Conservation (phyloP, 2,329 filamentous ascomycete species). For the Herpotrichia juniperi region DNA sequence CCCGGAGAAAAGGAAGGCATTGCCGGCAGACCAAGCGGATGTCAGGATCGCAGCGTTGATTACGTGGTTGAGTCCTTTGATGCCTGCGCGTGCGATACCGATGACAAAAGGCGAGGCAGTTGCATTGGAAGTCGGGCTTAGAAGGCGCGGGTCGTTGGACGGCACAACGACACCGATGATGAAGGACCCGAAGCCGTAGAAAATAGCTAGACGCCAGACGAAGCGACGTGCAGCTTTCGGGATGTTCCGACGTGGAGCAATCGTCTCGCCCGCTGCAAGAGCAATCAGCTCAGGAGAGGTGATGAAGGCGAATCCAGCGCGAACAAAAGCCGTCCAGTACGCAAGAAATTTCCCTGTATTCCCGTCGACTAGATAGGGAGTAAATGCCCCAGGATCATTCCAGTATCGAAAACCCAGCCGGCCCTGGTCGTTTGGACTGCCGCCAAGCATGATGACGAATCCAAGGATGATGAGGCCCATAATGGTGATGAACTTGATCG, state of each 20-base stretch:
- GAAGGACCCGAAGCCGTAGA: slow-evolving; percentile 60
- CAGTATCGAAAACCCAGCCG: slow-evolving; percentile 69
- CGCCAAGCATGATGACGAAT: slow-evolving; percentile 44
- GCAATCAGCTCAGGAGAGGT: slow-evolving; percentile 44
- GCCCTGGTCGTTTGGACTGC: slow-evolving; percentile 41
- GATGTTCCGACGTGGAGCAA: slow-evolving; percentile 49
- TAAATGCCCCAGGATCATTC: slow-evolving; percentile 66
- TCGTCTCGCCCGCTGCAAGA: slow-evolving; percentile 40
- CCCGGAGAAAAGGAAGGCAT: slow-evolving; percentile 66
- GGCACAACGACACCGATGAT: slow-evolving; percentile 67
- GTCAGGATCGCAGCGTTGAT: slow-evolving; percentile 80
- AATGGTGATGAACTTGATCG: slow-evolving; percentile 53
- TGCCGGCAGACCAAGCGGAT: slow-evolving; percentile 73
- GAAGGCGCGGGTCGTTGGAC: slow-evolving; percentile 57
- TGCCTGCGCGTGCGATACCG: slow-evolving; percentile 70
- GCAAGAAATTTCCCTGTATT: slow-evolving; percentile 67
- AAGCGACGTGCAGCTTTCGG: slow-evolving; percentile 60
- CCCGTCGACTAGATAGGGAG: slow-evolving; percentile 57
- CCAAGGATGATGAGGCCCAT: slow-evolving; percentile 44
- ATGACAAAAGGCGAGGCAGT: slow-evolving; percentile 61
- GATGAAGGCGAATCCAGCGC: slow-evolving; percentile 55
- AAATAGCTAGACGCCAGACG: slow-evolving; percentile 61
- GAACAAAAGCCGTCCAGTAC: slow-evolving; percentile 61
- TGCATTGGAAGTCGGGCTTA: slow-evolving; percentile 38
- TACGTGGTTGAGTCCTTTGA: slow-evolving; percentile 70